Conservation (phyloP, 1,284 basidiomycete species). For the Mycena citricolor region DNA sequence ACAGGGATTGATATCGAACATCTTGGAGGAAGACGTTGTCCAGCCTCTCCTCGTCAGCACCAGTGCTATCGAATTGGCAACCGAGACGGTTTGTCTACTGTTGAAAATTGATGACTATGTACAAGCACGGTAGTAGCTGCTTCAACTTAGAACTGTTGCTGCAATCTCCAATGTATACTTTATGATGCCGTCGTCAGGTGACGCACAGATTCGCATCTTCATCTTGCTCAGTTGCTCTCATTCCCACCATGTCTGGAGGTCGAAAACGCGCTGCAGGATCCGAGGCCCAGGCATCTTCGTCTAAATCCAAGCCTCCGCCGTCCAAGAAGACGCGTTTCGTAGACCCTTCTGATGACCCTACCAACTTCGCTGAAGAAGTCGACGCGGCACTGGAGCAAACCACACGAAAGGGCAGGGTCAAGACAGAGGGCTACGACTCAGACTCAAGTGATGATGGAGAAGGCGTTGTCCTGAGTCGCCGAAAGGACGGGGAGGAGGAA, state of each 20-base stretch:
- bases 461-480: constrained; percentile 78
- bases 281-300: constrained; percentile 38
- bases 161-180: no score
- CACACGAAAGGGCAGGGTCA: constrained; percentile 66
- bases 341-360: constrained; percentile 72
- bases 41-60: constrained; percentile 96
- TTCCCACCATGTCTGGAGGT: no score
- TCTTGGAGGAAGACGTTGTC: constrained; percentile 95
- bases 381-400: constrained; percentile 70
- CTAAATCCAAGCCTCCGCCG: constrained; percentile 14
- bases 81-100: constrained; percentile 96
- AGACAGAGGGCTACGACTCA: constrained; percentile 89
- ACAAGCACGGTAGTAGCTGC: constrained; percentile 58
- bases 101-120: constrained; percentile 98
- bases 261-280: constrained; percentile 59
- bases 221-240: constrained; percentile 9
- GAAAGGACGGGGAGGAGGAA: constrained; percentile 51
- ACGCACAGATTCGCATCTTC: constrained; percentile 29
- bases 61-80: constrained; percentile 92
- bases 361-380: constrained; percentile 72
- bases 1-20: constrained; percentile 94
- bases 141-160: no score
- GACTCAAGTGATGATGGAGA: constrained; percentile 94
- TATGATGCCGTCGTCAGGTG: constrained; percentile 41
- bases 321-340: constrained; percentile 80